phyloP scores from a whole-genome alignment of 2,329 filamentous ascomycete species.

The Juglanconis sp. region DNA sequence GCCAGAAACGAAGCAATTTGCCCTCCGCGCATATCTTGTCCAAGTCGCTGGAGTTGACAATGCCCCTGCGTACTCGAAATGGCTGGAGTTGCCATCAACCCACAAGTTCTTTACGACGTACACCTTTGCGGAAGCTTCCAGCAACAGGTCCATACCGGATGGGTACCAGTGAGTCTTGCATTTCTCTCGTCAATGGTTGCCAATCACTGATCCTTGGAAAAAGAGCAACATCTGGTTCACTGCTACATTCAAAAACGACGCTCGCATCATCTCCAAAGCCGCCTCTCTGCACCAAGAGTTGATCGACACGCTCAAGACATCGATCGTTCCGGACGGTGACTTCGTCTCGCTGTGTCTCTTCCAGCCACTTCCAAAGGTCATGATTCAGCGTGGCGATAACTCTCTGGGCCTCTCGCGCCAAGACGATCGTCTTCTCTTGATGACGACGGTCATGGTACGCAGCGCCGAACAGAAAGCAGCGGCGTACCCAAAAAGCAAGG shows the following conservation, averaged over 20 bases:
- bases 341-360: not conserved
- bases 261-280: conserved; percentile 31
- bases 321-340: not conserved
- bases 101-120: not conserved
- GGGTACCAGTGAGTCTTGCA: not conserved
- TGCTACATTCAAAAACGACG: not conserved
- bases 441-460: conserved; percentile 19
- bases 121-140: not conserved
- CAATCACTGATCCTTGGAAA: conserved; percentile 8
- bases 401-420: conserved; percentile 22
- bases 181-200: not conserved
- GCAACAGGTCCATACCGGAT: not conserved
- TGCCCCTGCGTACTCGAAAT: not conserved
- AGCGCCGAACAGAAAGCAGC: conserved; percentile 20
- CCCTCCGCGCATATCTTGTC: not conserved
- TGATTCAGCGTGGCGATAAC: conserved; percentile 21
- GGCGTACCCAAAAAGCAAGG: conserved; percentile 20
- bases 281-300: conserved; percentile 20
- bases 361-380: not conserved
- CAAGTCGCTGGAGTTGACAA: not conserved
- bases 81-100: not conserved
- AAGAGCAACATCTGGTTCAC: not conserved
- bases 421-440: conserved; percentile 21
- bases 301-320: not conserved
- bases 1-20: not conserved